Conservation (phyloP, 768 basidiomycete genomes). For the Boletus vermiculosoides region DNA sequence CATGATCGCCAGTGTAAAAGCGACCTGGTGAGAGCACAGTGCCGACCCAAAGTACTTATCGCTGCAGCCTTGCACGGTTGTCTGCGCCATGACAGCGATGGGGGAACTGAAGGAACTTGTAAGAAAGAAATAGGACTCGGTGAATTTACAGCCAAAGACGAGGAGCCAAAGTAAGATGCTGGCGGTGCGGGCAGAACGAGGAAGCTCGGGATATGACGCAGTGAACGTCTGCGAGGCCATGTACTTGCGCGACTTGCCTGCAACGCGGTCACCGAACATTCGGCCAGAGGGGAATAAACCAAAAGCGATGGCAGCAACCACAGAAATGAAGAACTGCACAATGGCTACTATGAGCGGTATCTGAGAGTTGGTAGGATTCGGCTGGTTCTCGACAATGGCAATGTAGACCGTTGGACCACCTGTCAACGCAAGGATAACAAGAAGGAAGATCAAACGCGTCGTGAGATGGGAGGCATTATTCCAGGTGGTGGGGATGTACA, state of each 20-base stretch:
- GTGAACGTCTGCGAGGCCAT: constrained; percentile 99
- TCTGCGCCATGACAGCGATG: constrained; percentile 94
- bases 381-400: constrained; percentile 72
- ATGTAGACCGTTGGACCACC: constrained; percentile 94
- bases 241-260: constrained; percentile 96
- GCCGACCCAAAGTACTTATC: constrained; percentile 79
- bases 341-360: constrained; percentile 89
- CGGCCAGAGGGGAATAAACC: constrained; percentile 90
- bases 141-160: constrained; percentile 94
- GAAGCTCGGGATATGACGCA: constrained; percentile 87
- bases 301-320: constrained; percentile 79
- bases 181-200: constrained; percentile 69
- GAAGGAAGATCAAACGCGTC: constrained; percentile 87
- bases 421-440: constrained; percentile 90
- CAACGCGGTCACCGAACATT: constrained; percentile 98
- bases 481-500: constrained; percentile 98
- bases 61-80: constrained; percentile 85
- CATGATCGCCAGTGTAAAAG: constrained; percentile 96
- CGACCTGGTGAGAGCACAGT: constrained; percentile 89
- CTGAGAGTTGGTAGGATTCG: constrained; percentile 46
- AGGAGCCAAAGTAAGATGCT: constrained; percentile 88
- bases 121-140: constrained; percentile 97
- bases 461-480: constrained; percentile 97
- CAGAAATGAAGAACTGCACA: constrained; percentile 91
- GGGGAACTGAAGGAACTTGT: constrained; percentile 96